A percentile compares a stretch with the other conserved stretches of the same genome.
phyloP scores from a whole-genome alignment of 202 grass and related monocot genomes.

The Cymbopogon flexuosus region DNA sequence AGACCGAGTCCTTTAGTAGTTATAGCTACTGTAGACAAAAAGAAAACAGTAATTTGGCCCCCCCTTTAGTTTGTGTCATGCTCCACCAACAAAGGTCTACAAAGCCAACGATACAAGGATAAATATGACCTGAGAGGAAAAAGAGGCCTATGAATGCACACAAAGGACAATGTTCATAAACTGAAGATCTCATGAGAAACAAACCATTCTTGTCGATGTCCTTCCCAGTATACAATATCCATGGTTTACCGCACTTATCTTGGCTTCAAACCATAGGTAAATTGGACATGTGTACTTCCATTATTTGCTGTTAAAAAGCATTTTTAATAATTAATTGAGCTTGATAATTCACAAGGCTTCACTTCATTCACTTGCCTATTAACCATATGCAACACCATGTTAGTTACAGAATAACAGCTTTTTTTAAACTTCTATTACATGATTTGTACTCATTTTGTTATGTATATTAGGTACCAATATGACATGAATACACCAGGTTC shows the following conservation, averaged over 20 bases:
- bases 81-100: neutral
- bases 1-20: neutral
- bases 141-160: neutral
- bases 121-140: neutral
- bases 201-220: conserved; percentile 5
- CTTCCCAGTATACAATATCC: neutral
- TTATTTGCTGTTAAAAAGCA: conserved; percentile 6
- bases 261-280: conserved; percentile 10
- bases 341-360: neutral
- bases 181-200: conserved; percentile 22
- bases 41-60: neutral
- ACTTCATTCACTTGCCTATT: conserved; percentile 20
- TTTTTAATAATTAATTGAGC: neutral
- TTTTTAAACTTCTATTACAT: conserved; percentile 12
- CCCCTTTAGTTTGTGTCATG: neutral
- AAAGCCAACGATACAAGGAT: neutral
- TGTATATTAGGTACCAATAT: conserved; percentile 76
- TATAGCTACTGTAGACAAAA: neutral
- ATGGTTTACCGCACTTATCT: neutral
- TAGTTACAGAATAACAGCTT: conserved; percentile 12
- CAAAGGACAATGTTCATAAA: neutral
- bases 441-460: conserved; percentile 21
- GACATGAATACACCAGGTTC: conserved; percentile 82
- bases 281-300: neutral
- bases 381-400: conserved; percentile 2